These are phyloP conservation scores for Exophiala spinifera DNA, from an alignment of 2,329 filamentous ascomycete genomes.

Conservation along the genomic window DNA sequence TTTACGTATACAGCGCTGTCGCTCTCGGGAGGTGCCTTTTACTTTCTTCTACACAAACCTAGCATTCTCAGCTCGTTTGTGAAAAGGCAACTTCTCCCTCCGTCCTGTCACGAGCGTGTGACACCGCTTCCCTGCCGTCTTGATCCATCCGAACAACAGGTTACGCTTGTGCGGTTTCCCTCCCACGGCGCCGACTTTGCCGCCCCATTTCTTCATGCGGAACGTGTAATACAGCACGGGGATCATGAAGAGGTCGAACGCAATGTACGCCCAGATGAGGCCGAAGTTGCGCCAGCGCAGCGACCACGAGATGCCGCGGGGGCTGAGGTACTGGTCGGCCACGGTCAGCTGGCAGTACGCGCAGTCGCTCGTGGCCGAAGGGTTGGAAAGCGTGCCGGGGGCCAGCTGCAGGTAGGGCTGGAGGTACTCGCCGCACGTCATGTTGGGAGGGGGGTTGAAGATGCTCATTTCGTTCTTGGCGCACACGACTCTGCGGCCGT, in stretches of 20 bases:
- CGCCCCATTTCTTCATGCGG: conserved; percentile 32
- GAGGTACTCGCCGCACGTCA: conserved; percentile 60
- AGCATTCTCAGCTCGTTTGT: conserved; percentile 4
- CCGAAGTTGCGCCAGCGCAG: conserved; percentile 69
- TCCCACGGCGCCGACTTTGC: not conserved
- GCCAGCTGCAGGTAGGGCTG: conserved; percentile 41
- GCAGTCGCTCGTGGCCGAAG: conserved; percentile 55
- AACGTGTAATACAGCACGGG: conserved; percentile 53
- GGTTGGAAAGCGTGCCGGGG: conserved; percentile 55
- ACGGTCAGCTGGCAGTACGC: conserved; percentile 51
- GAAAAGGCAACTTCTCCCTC: not conserved
- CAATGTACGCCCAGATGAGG: conserved; percentile 57
- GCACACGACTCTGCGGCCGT: conserved; percentile 61
- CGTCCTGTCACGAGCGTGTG: not conserved
- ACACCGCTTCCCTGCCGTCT: not conserved
- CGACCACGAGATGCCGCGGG: conserved; percentile 51
- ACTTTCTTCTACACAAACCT: not conserved
- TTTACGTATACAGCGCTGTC: no score
- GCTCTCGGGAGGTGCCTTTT: no score
- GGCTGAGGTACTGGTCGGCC: conserved; percentile 40
- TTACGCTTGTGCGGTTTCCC: not conserved
- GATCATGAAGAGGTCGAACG: conserved; percentile 57
- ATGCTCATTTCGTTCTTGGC: conserved; percentile 60
- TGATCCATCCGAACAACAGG: not conserved
- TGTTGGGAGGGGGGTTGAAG: conserved; percentile 45